Percentiles rank a stretch among this genome's conserved stretches.
These are phyloP conservation scores for Colletotrichum eleusines DNA, from an alignment of 2,329 filamentous ascomycete species.

Conservation along the genomic window DNA sequence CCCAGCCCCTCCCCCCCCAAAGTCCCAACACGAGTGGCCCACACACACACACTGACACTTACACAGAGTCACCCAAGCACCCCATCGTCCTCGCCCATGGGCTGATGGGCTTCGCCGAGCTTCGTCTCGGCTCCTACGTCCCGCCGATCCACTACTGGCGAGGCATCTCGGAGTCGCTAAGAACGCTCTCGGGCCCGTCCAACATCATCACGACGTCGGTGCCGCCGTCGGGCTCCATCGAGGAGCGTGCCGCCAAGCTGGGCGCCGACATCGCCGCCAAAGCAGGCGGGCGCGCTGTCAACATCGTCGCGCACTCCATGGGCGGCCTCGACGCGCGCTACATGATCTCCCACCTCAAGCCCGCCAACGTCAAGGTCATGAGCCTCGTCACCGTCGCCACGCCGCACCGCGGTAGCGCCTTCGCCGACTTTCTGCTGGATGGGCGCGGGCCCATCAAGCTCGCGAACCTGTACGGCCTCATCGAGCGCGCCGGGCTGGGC, in stretches of 20 bases:
- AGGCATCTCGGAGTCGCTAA: slow-evolving; percentile 70
- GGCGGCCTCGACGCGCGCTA: slow-evolving; percentile 74
- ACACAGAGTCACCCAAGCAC: slow-evolving; percentile 66
- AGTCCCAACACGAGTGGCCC: slow-evolving; percentile 10
- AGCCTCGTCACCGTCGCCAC: slow-evolving; percentile 68
- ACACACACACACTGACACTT: slow-evolving; percentile 8
- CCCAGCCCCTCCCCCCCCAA: not conserved
- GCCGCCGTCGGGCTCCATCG: slow-evolving; percentile 71
- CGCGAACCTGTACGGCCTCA: slow-evolving; percentile 66
- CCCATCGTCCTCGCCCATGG: slow-evolving; percentile 76
- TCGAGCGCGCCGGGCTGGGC: slow-evolving; percentile 65
- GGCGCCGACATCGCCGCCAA: slow-evolving; percentile 63
- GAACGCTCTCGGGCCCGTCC: slow-evolving; percentile 62
- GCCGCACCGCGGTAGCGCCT: slow-evolving; percentile 65
- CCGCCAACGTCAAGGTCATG: slow-evolving; percentile 59
- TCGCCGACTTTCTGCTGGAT: slow-evolving; percentile 66
- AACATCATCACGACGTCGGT: slow-evolving; percentile 72
- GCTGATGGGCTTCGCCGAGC: slow-evolving; percentile 72
- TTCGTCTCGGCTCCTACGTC: slow-evolving; percentile 63
- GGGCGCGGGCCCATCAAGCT: slow-evolving; percentile 59
- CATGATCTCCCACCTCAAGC: slow-evolving; percentile 70
- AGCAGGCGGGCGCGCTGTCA: slow-evolving; percentile 70
- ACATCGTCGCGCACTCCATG: slow-evolving; percentile 80
- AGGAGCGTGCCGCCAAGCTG: slow-evolving; percentile 70
- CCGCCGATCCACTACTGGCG: slow-evolving; percentile 74